A percentile compares a stretch with the other conserved stretches of the same genome.
Evolutionary conservation across 306 rosid species (phyloP).

Genomic region (Cucurbita ficifolia): DNA sequence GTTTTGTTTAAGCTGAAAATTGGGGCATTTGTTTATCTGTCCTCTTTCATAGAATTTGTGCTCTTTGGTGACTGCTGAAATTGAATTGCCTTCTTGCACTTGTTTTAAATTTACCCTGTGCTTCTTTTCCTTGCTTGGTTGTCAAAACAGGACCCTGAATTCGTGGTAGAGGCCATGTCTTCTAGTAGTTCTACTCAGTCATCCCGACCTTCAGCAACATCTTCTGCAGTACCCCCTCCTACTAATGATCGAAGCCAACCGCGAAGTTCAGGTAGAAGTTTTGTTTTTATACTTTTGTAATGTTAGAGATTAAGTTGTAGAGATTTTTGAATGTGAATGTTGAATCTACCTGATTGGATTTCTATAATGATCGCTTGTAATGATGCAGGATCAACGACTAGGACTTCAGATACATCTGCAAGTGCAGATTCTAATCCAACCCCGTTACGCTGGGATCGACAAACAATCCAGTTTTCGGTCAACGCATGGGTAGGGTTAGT

Average conservation of each 20-base stretch:
- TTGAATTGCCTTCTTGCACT: neutral
- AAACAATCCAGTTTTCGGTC: constrained; percentile 75
- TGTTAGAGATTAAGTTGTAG: neutral
- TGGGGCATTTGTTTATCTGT: neutral
- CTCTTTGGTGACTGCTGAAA: neutral
- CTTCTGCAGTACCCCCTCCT: constrained; percentile 17
- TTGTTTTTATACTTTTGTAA: neutral
- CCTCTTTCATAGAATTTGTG: neutral
- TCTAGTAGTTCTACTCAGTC: constrained; percentile 48
- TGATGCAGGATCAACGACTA: constrained; percentile 48
- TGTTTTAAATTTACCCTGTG: neutral
- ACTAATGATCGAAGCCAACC: constrained; percentile 41
- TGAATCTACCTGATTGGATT: constrained; percentile 8
- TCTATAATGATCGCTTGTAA: neutral
- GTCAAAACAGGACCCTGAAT: constrained; percentile 55
- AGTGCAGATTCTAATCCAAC: constrained; percentile 36
- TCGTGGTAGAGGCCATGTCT: constrained; percentile 68
- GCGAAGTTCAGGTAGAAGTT: constrained; percentile 33
- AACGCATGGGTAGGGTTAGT: constrained; percentile 64
- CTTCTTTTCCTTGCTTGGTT: neutral
- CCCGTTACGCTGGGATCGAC: constrained; percentile 72
- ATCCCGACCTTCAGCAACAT: constrained; percentile 28
- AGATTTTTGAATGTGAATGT: neutral
- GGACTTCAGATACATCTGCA: constrained; percentile 56
- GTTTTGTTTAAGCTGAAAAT: neutral